Evolutionary conservation across 2,329 filamentous ascomycete genomes (phyloP).

Genomic region (Neospermospora avenae): DNA sequence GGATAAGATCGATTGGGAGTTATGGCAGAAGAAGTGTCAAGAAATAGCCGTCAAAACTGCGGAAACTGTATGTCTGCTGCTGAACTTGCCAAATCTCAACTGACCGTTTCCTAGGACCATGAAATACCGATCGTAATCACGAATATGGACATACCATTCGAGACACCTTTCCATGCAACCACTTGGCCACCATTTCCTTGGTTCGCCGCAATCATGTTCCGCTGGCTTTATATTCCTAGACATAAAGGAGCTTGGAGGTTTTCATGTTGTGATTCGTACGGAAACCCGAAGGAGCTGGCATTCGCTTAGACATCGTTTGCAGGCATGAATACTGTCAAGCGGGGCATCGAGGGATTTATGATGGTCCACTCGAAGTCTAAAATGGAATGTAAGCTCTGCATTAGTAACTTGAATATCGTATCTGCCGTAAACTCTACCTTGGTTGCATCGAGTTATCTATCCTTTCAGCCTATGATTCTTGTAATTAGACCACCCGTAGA

Average conservation of each 20-base stretch:
- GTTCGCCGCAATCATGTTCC: conserved; percentile 31
- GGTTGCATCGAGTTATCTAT: too few species aligned
- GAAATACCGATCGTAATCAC: conserved; percentile 20
- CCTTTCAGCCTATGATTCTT: too few species aligned
- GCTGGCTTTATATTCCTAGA: conserved; percentile 37
- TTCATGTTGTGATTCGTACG: conserved; percentile 35
- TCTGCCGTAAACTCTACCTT: too few species aligned
- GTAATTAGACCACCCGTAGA: too few species aligned
- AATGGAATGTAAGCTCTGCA: too few species aligned
- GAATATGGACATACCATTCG: conserved; percentile 27
- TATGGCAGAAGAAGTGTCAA: conserved; percentile 29
- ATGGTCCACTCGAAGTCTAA: too few species aligned
- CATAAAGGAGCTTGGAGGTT: conserved; percentile 39
- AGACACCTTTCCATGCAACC: conserved; percentile 29
- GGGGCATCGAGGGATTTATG: too few species aligned
- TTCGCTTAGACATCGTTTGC: conserved; percentile 32
- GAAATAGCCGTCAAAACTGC: conserved; percentile 18
- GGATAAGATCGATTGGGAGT: conserved; percentile 37
- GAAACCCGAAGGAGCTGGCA: conserved; percentile 36
- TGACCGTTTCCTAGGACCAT: conserved; percentile 19
- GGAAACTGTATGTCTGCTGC: conserved; percentile 14
- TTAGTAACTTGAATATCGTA: too few species aligned
- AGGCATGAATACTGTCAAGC: neutral
- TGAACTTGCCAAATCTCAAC: neutral
- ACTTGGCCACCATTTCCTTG: conserved; percentile 32